Base-by-base conservation (phyloP, 306 rosid species). In the Ziziphus jujuba region DNA sequence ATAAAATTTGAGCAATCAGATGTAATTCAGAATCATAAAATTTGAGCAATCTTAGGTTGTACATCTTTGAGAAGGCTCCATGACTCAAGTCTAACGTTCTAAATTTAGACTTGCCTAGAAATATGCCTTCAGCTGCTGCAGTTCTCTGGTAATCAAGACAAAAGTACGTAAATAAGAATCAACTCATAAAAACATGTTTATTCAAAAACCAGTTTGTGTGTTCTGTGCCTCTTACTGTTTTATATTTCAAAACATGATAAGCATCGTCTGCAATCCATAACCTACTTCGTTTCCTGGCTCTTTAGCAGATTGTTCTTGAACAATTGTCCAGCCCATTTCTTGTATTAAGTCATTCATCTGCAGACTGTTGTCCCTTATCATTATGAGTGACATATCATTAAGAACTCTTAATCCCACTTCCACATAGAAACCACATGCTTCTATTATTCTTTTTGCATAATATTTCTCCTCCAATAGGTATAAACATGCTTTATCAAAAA, bases 341-440 rank as follows among this genome's bases (percentile, higher is more conserved):
- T 77, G 70, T 36, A 84, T 43, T 66, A 78, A 66, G 73, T 79
- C 72, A 62, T 84, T 84, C 80, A 84, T 70, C 22, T 21, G 51
- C 2, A 73, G 16, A 0, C 28, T 9, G 4, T 49, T n/a, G 1
- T 24, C 54, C 21, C 9, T 34, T 6, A 45, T 21, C 54, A 72
- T 66, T 19, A 82, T 33, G 36, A 85, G 81, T 21, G 82, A 82
- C 56, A 69, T 77, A 50, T 82, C 75, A 45, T 70, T 59, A 73
- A 85, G 81, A 72, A 69, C 56, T 2, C 63, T 75, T 51, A 81
- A 56, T 54, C 84, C 81, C 28, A 56, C 73, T 19, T 13, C 31
- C 28, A 84, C 66, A 56, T 21, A 35, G 57, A 66, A 61, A 13
- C 74, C 85, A 15, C 61, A 66, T 7, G 36, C 61, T 4, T 77